Base-by-base conservation (phyloP, 164 flowering plant genomes). In the Annona squamosa region DNA sequence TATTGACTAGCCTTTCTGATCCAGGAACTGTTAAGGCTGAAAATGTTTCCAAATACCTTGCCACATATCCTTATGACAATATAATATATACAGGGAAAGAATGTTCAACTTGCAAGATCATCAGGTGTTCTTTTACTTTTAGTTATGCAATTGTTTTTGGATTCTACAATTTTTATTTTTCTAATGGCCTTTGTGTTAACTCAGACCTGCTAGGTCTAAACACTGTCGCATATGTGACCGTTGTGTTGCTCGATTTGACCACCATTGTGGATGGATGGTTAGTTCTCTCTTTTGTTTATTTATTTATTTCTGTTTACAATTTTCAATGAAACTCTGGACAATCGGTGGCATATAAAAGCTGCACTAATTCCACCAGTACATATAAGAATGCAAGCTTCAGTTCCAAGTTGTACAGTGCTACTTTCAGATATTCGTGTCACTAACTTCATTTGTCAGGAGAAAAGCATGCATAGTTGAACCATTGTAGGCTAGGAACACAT, bases 201-300 rank as follows among this genome's bases (percentile, higher is more conserved):
- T 77, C 79, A 95, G 99, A 77, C 98, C 98, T 79, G 99, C 99
- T 71, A 88, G 98, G 79, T 93, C 99, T 73, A 95, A 95, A 84
- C 99, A 95, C 75, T 95, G 99, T 84, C 84, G 97, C 82, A 82
- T 95, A 71, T 95, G 99, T 77, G 77, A 90, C 77, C 91, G 99
- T 18, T 95, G 99, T 84, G 91, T 95, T 65, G 97, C 97, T 43
- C 89, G 99, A 48, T 95, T 95, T 83, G 99, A 95, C 73, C 99
- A 95, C 78, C 99, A 95, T 68, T 95, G 99, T 84, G 99, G 94
- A 79, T 95, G 98, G 99, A 91, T 95, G 99, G 99, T 93, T 65
- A 73, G 89, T 41, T 65, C 52, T 4, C 76, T 71, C 70, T 57
- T 70, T 52, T 59, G 41, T 81, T 26, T 26, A 26, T 26, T 26